A percentile compares a stretch with the other conserved stretches of the same genome.
Conservation (phyloP, 2,329 filamentous ascomycete species). For the Fusarium domesticum region DNA sequence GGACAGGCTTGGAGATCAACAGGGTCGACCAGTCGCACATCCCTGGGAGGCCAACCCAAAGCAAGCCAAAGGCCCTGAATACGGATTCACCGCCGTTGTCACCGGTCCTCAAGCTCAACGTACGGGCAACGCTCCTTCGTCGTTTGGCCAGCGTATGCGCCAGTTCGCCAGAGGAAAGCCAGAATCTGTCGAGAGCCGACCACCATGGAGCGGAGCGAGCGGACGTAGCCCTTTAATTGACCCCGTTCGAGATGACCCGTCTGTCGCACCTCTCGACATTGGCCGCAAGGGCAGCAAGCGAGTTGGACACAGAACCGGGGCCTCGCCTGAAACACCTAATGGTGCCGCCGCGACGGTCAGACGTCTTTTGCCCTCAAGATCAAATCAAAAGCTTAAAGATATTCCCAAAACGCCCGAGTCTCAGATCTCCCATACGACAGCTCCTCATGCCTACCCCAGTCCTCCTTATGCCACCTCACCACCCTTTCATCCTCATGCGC, state of each 20-base stretch:
- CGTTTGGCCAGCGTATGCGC: conserved; percentile 36
- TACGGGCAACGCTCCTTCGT: conserved; percentile 27
- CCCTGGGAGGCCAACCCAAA: conserved; percentile 21
- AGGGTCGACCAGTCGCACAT: conserved; percentile 7
- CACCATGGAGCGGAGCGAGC: conserved; percentile 71
- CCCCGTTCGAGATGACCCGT: conserved; percentile 60
- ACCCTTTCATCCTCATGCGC: conserved; percentile 22
- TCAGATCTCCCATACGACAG: conserved; percentile 15
- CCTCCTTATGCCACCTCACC: conserved; percentile 33
- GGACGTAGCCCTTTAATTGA: conserved; percentile 63
- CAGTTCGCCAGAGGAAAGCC: conserved; percentile 36
- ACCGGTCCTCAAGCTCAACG: conserved; percentile 21
- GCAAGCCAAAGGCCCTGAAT: conserved; percentile 5
- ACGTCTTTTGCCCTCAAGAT: conserved; percentile 36
- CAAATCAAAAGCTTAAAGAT: conserved; percentile 33
- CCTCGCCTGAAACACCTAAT: conserved; percentile 38
- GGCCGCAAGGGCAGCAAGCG: conserved; percentile 50
- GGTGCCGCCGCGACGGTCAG: conserved; percentile 32
- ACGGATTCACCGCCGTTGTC: conserved; percentile 27
- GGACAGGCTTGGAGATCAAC: conserved; percentile 19
- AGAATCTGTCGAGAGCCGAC: conserved; percentile 43
- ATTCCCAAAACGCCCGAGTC: conserved; percentile 23
- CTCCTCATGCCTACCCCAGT: conserved; percentile 33
- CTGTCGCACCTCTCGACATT: conserved; percentile 55
- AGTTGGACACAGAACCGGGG: conserved; percentile 23